These are phyloP conservation scores for Ilyonectria sp. DNA, from an alignment of 2,329 filamentous ascomycete species.

Conservation along the genomic window DNA sequence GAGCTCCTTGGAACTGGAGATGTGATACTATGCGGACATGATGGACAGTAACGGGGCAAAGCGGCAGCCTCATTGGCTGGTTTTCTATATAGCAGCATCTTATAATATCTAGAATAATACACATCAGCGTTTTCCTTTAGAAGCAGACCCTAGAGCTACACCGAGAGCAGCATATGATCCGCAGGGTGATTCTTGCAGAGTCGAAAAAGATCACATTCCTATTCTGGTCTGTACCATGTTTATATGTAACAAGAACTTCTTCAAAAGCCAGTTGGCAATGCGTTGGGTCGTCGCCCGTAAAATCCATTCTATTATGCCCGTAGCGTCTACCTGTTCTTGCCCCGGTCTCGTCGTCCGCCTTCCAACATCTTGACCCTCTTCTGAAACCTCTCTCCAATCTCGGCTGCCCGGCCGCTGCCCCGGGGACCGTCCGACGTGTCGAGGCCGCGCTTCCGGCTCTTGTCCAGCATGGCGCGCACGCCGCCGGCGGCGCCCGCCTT, in stretches of 20 bases:
- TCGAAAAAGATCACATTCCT: not conserved
- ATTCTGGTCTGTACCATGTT: not conserved
- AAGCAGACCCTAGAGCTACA: not conserved
- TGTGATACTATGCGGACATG: not conserved
- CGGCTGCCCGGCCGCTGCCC: slow-evolving; percentile 68
- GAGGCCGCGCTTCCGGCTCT: slow-evolving; percentile 85
- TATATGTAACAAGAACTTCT: not conserved
- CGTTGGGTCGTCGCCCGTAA: slow-evolving; percentile 12
- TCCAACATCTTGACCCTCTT: slow-evolving; percentile 76
- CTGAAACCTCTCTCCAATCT: slow-evolving; percentile 82
- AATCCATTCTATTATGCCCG: slow-evolving; percentile 27
- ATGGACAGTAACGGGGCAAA: not conserved
- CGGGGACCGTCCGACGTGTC: slow-evolving; percentile 79
- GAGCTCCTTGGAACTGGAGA: not conserved
- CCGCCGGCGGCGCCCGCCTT: slow-evolving; percentile 70
- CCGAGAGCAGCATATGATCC: not conserved
- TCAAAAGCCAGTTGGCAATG: not conserved
- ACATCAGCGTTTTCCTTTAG: not conserved
- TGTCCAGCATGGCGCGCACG: slow-evolving; percentile 78
- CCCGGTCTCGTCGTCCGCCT: slow-evolving; percentile 60
- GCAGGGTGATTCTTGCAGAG: not conserved
- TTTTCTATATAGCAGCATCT: not conserved
- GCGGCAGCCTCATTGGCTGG: not conserved
- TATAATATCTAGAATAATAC: not conserved
- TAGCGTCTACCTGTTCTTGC: slow-evolving; percentile 56